Evolutionary conservation across 257 asterid species (phyloP).

Genomic region (Solanum sitiens): DNA sequence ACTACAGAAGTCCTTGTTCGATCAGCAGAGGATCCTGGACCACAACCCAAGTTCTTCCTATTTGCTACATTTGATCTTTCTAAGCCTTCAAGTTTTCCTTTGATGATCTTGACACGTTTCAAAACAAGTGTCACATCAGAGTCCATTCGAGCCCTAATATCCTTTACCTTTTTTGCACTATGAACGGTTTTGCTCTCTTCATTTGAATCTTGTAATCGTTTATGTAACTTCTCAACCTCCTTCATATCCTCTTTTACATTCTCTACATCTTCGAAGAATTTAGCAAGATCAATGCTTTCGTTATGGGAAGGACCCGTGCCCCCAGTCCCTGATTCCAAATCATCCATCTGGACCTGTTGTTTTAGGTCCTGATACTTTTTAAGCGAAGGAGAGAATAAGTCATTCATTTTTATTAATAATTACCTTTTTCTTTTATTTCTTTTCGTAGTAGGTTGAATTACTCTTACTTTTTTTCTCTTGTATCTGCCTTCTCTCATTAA

Average conservation of each 20-base stretch:
- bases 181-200: slow-evolving; percentile 30
- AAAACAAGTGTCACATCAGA: slow-evolving; percentile 20
- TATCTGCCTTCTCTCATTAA: slow-evolving; percentile 10
- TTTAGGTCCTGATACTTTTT: slow-evolving; percentile 30
- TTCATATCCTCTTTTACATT: slow-evolving; percentile 28
- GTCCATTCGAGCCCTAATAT: slow-evolving; percentile 24
- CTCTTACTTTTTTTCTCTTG: not conserved
- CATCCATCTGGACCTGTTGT: slow-evolving; percentile 24
- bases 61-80: slow-evolving; percentile 25
- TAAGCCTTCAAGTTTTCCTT: slow-evolving; percentile 29
- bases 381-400: slow-evolving; percentile 27
- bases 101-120: slow-evolving; percentile 24
- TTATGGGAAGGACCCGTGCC: not conserved
- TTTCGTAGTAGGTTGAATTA: not conserved
- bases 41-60: slow-evolving; percentile 20
- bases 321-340: slow-evolving; percentile 10
- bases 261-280: slow-evolving; percentile 26
- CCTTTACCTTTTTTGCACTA: slow-evolving; percentile 27
- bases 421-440: not conserved
- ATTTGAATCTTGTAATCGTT: slow-evolving; percentile 20
- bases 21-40: slow-evolving; percentile 34
- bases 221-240: slow-evolving; percentile 18
- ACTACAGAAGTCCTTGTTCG: slow-evolving; percentile 34
- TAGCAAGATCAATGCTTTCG: slow-evolving; percentile 14
- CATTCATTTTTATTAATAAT: slow-evolving; percentile 22